These are phyloP conservation scores for Fusarium brevicatenulatum DNA, from an alignment of 2,329 filamentous ascomycete genomes.

Conservation along the genomic window DNA sequence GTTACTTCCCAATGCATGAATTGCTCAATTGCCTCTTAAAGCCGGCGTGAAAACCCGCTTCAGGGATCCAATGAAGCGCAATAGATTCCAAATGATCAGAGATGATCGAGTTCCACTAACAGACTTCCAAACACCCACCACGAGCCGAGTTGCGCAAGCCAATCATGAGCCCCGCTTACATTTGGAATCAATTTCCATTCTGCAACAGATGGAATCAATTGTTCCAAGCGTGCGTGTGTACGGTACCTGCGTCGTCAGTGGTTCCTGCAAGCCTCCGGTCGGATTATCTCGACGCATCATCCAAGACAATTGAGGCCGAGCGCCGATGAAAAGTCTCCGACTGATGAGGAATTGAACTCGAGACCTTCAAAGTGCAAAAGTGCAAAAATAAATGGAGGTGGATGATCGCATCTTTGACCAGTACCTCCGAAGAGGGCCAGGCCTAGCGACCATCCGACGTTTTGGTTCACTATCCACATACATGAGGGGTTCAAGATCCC, in stretches of 20 bases:
- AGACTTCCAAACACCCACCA: background rate
- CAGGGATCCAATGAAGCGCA: background rate
- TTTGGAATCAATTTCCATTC: conserved; percentile 27
- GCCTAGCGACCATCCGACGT: conserved; percentile 19
- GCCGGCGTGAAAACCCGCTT: background rate
- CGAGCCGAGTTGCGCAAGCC: background rate
- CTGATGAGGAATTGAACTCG: background rate
- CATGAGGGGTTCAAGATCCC: background rate
- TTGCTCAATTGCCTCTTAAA: background rate
- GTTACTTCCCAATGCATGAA: background rate
- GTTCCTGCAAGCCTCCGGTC: background rate
- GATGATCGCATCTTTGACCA: conserved; percentile 25
- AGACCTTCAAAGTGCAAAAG: background rate
- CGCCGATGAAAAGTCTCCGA: background rate
- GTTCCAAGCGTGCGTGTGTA: background rate
- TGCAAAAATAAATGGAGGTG: background rate
- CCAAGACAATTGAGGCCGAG: background rate
- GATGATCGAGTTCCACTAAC: background rate
- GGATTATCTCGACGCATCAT: background rate
- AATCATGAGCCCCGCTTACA: conserved; percentile 22
- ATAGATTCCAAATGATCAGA: background rate
- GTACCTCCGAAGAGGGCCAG: conserved; percentile 8
- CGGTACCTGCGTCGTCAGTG: conserved; percentile 15
- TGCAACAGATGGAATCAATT: conserved; percentile 21
- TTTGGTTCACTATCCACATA: accelerated